These are phyloP conservation scores for Phellinidium pouzarii DNA, from an alignment of 1,284 basidiomycete genomes.

Conservation along the genomic window DNA sequence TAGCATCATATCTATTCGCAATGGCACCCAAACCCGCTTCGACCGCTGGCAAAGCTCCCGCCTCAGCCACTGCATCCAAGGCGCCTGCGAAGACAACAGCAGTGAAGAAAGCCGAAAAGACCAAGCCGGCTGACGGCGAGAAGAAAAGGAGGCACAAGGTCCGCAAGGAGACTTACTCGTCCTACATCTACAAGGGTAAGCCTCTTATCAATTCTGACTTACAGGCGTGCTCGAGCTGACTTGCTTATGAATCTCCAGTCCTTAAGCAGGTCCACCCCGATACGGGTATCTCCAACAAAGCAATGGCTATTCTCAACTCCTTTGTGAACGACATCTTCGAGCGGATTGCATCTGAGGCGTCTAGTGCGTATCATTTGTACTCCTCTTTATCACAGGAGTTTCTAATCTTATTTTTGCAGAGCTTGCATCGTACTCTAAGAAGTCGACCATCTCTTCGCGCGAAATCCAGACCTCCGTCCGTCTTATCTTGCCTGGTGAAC, in stretches of 20 bases:
- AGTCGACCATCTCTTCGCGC: conserved; percentile 90
- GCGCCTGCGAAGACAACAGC: conserved; percentile 81
- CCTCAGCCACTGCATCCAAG: conserved; percentile 56
- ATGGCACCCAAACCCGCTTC: conserved; percentile 81
- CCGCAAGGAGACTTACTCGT: conserved; percentile 88
- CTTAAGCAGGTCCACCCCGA: conserved; percentile 93
- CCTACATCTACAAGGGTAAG: conserved; percentile 90
- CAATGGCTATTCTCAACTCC: conserved; percentile 91
- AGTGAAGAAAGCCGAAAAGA: too few relatives aligned
- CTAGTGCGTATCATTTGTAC: conserved; percentile 45
- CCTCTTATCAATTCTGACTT: conserved; percentile 21
- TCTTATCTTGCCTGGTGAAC: conserved; percentile 85
- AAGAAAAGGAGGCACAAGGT: conserved; percentile 91
- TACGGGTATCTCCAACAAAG: conserved; percentile 96
- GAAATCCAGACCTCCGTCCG: conserved; percentile 91
- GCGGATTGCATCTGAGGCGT: conserved; percentile 86
- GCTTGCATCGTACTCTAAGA: conserved; percentile 89
- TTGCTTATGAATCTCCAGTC: conserved; percentile 36
- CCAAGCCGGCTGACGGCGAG: conserved; percentile 54
- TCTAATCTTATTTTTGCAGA: conserved; percentile 37
- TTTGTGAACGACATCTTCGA: conserved; percentile 94
- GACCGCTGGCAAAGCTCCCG: conserved; percentile 78
- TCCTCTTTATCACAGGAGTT: conserved; percentile 1
- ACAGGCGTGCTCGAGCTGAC: conserved; percentile 7
- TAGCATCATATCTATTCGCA: conserved; percentile 22